Conservation (phyloP, 371 early-diverging fungal species). For the Coemansia sp. region DNA sequence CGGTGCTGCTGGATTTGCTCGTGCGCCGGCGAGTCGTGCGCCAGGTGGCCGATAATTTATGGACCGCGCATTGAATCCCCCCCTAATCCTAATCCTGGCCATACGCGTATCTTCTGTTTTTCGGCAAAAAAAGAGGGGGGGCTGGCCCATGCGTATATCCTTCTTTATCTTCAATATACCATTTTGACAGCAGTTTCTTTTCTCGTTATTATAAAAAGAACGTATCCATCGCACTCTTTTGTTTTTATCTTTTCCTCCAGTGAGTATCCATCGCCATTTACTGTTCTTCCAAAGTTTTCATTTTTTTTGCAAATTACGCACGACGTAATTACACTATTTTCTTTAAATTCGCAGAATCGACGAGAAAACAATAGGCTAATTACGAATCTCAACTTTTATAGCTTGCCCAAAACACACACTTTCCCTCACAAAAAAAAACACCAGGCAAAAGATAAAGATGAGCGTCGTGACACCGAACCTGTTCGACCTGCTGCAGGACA, state of each 20-base stretch:
- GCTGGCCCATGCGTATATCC: background rate
- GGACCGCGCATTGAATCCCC: conserved; percentile 32
- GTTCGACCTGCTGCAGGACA: conserved; percentile 44
- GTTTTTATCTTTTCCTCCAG: background rate
- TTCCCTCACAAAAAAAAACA: background rate
- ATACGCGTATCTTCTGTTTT: background rate
- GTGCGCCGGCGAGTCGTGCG: conserved; percentile 35
- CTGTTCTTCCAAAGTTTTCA: too few relatives aligned
- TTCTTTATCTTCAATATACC: background rate
- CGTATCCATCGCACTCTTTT: conserved; percentile 23
- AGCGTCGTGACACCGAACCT: conserved; percentile 43
- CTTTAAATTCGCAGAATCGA: background rate
- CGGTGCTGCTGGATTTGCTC: conserved; percentile 36
- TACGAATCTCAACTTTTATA: background rate
- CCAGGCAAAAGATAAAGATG: conserved; percentile 8
- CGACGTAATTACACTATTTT: too few relatives aligned
- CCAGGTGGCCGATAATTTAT: conserved; percentile 25
- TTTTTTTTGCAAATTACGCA: too few relatives aligned
- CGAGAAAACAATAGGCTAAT: background rate
- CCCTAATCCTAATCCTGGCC: background rate
- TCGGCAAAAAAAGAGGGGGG: background rate
- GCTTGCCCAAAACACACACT: too few relatives aligned
- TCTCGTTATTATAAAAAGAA: background rate
- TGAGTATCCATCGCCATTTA: conserved; percentile 5
- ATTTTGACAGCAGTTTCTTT: background rate